Evolutionary conservation across 805 yeast species (phyloP).

Genomic region (Starmerella stellata): DNA sequence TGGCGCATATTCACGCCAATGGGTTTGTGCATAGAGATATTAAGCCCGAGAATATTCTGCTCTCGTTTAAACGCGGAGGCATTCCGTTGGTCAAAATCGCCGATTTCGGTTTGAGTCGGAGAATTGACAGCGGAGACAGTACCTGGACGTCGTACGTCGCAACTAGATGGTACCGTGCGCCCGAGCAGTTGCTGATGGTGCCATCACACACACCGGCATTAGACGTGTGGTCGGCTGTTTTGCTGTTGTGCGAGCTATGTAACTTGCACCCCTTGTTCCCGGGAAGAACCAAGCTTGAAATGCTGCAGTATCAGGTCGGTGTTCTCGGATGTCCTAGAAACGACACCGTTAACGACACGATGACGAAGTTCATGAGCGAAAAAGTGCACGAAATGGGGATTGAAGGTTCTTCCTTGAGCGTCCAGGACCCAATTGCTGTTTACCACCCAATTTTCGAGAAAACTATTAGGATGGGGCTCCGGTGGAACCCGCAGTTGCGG

Average conservation of each 20-base stretch:
- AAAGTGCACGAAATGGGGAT: too few species aligned
- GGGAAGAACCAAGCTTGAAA: conserved; percentile 64
- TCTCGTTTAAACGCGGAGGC: conserved; percentile 34
- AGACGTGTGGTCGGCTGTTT: conserved; percentile 82
- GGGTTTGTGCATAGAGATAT: conserved; percentile 73
- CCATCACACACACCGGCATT: conserved; percentile 57
- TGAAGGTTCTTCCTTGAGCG: too few species aligned
- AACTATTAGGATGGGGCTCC: not conserved
- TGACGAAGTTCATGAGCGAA: not conserved
- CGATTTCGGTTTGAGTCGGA: conserved; percentile 85
- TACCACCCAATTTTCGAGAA: not conserved
- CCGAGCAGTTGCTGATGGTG: conserved; percentile 43
- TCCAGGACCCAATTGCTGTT: too few species aligned
- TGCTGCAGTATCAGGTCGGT: conserved; percentile 47
- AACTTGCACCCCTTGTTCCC: conserved; percentile 67
- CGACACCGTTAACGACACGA: not conserved
- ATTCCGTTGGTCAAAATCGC: conserved; percentile 60
- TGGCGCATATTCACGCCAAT: conserved; percentile 59
- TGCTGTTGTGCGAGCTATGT: conserved; percentile 63
- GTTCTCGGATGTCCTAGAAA: conserved; percentile 52
- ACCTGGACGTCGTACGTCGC: conserved; percentile 77
- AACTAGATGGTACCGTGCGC: conserved; percentile 92
- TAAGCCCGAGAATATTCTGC: conserved; percentile 81
- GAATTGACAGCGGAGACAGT: conserved; percentile 31
- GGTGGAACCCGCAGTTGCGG: not conserved